A percentile compares a stretch with the other conserved stretches of the same genome.
These are phyloP conservation scores for Pontederia paniculata DNA, from an alignment of 176 grass and related monocot genomes.

Conservation along the genomic window DNA sequence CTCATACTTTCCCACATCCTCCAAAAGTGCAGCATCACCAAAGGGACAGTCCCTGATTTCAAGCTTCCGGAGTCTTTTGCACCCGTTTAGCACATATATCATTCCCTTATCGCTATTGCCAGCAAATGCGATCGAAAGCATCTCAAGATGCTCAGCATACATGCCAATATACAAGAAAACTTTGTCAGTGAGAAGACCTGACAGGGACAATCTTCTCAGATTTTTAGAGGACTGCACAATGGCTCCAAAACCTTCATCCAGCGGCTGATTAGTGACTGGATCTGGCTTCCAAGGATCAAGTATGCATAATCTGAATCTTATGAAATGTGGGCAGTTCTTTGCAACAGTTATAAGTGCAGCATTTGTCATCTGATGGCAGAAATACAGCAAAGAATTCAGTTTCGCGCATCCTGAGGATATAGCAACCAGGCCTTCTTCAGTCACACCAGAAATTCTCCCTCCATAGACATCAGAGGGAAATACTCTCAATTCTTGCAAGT, in stretches of 20 bases:
- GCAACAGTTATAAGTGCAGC: background rate
- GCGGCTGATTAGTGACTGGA: slow-evolving; percentile 3
- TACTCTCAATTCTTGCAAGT: slow-evolving; percentile 4
- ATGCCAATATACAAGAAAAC: slow-evolving; percentile 6
- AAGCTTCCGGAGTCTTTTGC: slow-evolving; percentile 2
- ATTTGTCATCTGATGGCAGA: slow-evolving; percentile 3
- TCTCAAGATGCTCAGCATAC: slow-evolving; percentile 1
- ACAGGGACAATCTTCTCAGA: background rate
- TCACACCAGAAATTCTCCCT: background rate
- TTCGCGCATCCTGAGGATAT: slow-evolving; percentile 5
- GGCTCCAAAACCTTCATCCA: slow-evolving; percentile 7
- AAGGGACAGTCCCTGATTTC: slow-evolving; percentile 5
- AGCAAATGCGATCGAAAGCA: slow-evolving; percentile 6
- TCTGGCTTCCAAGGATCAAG: slow-evolving; percentile 7
- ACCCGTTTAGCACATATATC: slow-evolving; percentile 5
- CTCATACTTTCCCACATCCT: slow-evolving; percentile 1
- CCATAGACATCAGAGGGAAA: slow-evolving; percentile 4
- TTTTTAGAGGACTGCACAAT: slow-evolving; percentile 1
- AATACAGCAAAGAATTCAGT: slow-evolving; percentile 3
- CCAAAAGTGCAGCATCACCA: background rate
- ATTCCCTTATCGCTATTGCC: slow-evolving; percentile 5
- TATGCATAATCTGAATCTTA: slow-evolving; percentile 4
- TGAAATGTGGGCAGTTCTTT: slow-evolving; percentile 8
- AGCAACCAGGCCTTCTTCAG: slow-evolving; percentile 1
- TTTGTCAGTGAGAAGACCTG: background rate